Conservation (phyloP, 805 yeast genomes). For the Ogataea philodendri region DNA sequence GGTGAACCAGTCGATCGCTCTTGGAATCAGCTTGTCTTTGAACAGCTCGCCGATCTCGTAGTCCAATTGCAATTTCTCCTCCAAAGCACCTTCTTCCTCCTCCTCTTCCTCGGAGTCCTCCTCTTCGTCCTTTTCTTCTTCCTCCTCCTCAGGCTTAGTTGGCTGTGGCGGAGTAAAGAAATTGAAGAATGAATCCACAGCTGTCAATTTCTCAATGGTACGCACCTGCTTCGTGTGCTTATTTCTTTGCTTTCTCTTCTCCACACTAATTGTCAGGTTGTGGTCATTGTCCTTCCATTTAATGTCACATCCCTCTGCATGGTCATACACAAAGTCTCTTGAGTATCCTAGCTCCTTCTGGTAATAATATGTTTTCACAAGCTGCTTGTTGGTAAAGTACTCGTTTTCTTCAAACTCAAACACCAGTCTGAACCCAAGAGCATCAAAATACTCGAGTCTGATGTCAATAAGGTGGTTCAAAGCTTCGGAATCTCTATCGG, state of each 20-base stretch:
- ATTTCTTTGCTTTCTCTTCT: slow-evolving; percentile 96
- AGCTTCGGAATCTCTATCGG: slow-evolving; percentile 88
- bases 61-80: slow-evolving; percentile 82
- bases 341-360: slow-evolving; percentile 91
- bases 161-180: slow-evolving; percentile 93
- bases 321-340: slow-evolving; percentile 96
- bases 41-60: slow-evolving; percentile 95
- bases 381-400: slow-evolving; percentile 66
- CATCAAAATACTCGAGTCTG: slow-evolving; percentile 71
- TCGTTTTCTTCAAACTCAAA: slow-evolving; percentile 79
- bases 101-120: slow-evolving; percentile 48
- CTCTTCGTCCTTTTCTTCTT: slow-evolving; percentile 50
- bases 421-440: slow-evolving; percentile 85
- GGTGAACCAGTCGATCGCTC: slow-evolving; percentile 98
- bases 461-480: slow-evolving; percentile 66
- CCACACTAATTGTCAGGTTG: slow-evolving; percentile 83
- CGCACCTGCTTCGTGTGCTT: slow-evolving; percentile 95
- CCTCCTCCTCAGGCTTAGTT: slow-evolving; percentile 42
- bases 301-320: slow-evolving; percentile 87
- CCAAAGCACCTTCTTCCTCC: slow-evolving; percentile 70
- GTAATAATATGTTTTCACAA: slow-evolving; percentile 87
- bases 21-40: slow-evolving; percentile 92
- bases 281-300: slow-evolving; percentile 78
- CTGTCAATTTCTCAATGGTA: slow-evolving; percentile 90
- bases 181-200: slow-evolving; percentile 93